Evolutionary conservation across 2,329 filamentous ascomycete species (phyloP).

Genomic region (Verticillium zaregamsianum): DNA sequence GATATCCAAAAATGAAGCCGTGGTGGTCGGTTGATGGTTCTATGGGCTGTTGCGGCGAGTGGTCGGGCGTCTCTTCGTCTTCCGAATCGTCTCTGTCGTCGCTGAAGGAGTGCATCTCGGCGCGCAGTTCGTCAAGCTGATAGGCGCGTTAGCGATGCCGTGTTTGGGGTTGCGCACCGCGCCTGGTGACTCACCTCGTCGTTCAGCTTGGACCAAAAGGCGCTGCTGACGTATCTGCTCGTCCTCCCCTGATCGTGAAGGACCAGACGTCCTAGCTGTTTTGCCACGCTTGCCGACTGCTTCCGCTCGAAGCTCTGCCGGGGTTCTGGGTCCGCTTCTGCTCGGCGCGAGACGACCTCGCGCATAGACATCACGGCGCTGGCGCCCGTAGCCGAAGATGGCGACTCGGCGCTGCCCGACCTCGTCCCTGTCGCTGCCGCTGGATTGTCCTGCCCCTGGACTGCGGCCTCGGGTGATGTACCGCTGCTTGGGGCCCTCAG

Average conservation of each 20-base stretch:
- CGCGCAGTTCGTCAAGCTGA: slow-evolving; percentile 38
- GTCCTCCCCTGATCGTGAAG: slow-evolving; percentile 65
- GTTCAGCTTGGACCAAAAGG: slow-evolving; percentile 71
- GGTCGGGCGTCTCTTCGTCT: slow-evolving; percentile 51
- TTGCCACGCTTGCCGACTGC: slow-evolving; percentile 27
- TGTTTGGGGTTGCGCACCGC: not conserved
- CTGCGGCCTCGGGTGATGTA: not conserved
- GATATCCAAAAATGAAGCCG: slow-evolving; percentile 69
- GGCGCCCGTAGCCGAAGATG: not conserved
- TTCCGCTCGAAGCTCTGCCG: not conserved
- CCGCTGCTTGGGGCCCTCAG: slow-evolving; percentile 32
- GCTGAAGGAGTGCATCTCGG: slow-evolving; percentile 27
- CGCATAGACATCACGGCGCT: not conserved
- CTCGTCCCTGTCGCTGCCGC: not conserved
- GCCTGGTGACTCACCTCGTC: slow-evolving; percentile 54
- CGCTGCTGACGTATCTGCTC: slow-evolving; percentile 70
- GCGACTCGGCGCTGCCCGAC: not conserved
- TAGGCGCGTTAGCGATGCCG: not conserved
- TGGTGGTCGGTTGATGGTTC: slow-evolving; percentile 52
- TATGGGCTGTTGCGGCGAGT: slow-evolving; percentile 29
- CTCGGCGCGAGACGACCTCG: not conserved
- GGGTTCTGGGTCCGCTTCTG: not conserved
- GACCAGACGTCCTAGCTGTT: slow-evolving; percentile 63
- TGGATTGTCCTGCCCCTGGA: not conserved
- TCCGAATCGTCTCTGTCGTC: slow-evolving; percentile 56